Evolutionary conservation across 192 early-diverging fungal species (phyloP).

Genomic region (Backusella psychrophila): DNA sequence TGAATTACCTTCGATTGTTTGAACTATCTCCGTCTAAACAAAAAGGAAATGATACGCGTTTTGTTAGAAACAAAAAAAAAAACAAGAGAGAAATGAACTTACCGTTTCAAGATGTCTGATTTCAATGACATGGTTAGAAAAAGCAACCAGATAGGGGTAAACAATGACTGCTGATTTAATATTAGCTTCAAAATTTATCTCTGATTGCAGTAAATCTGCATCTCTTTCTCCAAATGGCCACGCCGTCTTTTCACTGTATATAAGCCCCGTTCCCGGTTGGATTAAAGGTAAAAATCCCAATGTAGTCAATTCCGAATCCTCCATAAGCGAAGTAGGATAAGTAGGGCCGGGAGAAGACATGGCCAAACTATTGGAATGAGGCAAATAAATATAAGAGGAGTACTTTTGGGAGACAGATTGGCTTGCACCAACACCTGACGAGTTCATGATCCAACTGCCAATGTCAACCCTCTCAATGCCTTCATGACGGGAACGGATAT

Average conservation of each 20-base stretch:
- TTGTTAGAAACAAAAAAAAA: neutral
- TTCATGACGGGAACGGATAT: slow-evolving; percentile 2
- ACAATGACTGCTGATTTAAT: neutral
- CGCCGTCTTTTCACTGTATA: neutral
- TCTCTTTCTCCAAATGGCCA: neutral
- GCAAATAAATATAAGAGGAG: neutral
- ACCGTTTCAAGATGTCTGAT: slow-evolving; percentile 21
- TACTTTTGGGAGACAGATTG: neutral
- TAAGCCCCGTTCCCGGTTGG: neutral
- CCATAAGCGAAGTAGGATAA: neutral
- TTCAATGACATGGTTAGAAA: slow-evolving; percentile 20
- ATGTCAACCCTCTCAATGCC: slow-evolving; percentile 4
- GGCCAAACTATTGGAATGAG: neutral
- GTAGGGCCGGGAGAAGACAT: neutral
- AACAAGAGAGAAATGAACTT: slow-evolving; percentile 7
- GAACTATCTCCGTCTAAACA: slow-evolving; percentile 18
- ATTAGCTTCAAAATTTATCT: slow-evolving; percentile 12
- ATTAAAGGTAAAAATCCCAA: neutral
- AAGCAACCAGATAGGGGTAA: slow-evolving; percentile 15
- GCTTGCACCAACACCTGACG: neutral
- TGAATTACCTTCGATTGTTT: slow-evolving; percentile 18
- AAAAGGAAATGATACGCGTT: neutral
- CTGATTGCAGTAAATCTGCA: neutral
- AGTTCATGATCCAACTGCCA: neutral
- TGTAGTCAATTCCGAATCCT: neutral